phyloP scores from a whole-genome alignment of 2,329 filamentous ascomycete genomes.

The Stachybotrys elegans region DNA sequence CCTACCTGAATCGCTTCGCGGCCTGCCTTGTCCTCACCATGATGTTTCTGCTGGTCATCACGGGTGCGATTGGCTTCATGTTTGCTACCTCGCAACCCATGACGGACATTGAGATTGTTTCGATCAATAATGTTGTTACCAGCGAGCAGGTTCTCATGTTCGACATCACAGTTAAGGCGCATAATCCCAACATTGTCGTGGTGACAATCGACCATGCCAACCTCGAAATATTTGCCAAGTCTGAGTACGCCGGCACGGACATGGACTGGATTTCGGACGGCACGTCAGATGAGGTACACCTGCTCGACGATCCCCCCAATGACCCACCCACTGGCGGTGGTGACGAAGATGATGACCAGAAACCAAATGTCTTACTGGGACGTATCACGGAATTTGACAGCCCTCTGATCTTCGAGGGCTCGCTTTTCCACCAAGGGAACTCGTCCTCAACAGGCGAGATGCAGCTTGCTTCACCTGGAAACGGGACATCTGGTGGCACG shows the following conservation, averaged over 20 bases:
- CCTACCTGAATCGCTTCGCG: constrained; percentile 70
- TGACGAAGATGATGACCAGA: constrained; percentile 54
- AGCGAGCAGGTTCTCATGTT: constrained; percentile 95
- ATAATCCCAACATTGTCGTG: constrained; percentile 90
- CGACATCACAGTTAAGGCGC: constrained; percentile 78
- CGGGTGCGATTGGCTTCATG: constrained; percentile 83
- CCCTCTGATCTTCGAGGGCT: constrained; percentile 81
- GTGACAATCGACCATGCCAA: constrained; percentile 84
- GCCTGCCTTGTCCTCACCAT: constrained; percentile 81
- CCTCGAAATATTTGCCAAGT: constrained; percentile 91
- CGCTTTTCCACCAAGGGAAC: constrained; percentile 70
- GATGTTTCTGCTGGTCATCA: constrained; percentile 73
- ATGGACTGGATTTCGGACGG: constrained; percentile 52
- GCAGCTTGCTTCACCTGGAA: constrained; percentile 76
- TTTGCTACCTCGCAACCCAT: constrained; percentile 89
- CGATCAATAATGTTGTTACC: constrained; percentile 84
- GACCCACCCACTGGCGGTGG: constrained; percentile 39
- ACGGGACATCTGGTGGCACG: constrained; percentile 79
- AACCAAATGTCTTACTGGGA: constrained; percentile 85
- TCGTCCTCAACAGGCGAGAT: constrained; percentile 78
- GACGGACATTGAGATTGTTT: constrained; percentile 68
- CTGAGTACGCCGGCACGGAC: constrained; percentile 73
- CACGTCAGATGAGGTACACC: constrained; percentile 20
- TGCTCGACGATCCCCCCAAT: constrained; percentile 26
- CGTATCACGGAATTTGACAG: constrained; percentile 84